Base-by-base conservation (phyloP, 768 basidiomycete species). In the Collybia sp. region DNA sequence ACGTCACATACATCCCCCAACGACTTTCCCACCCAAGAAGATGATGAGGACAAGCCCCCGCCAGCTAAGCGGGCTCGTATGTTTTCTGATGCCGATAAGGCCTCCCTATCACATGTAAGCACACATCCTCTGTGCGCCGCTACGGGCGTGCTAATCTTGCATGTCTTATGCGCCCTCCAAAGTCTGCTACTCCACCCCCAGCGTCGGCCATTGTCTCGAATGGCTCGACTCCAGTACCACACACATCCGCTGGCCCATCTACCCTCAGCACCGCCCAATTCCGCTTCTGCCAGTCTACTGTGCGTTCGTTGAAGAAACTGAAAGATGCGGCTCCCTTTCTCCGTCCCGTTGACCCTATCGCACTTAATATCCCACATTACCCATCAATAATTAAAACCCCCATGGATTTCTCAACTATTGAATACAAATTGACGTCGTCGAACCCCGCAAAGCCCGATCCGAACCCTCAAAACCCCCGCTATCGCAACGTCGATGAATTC, bases 371-470 rank as follows among this genome's bases (percentile, higher is more conserved):
- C 50, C 95, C 93, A 8, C 92, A 95, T 62, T 99, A 99, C 57
- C 79, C 79, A 31, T 75, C 75, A 38, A 82, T 98, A 60, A 80
- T 99, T 67, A 89, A 84, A 59, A 79, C 76, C 19, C 96, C 96
- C 0, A 97, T 97, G 91, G 96, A 98, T 62, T 77, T 99, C 39
- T 76, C 82, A 2, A 96, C 95, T 37, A 80, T 97, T 48, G 95
- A 98, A 67, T 80, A 80, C 57, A 96, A 97, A 68, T 73, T 98
- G 36, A 57, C 54, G 30, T 80, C 86, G 1, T 90, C 90, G 12
- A 94, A 91, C 57, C 84, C 88, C 2, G 55, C 69, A 43, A 93
- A 90, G 58, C 87, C 81, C 12, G 89, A 90, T 49, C 64, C 73
- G 19, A 88, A 85, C 58, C 67, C 71, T 3, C 64, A 70, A 45